Evolutionary conservation across 805 yeast genomes (phyloP).

Genomic region (Saturnispora sekii): DNA sequence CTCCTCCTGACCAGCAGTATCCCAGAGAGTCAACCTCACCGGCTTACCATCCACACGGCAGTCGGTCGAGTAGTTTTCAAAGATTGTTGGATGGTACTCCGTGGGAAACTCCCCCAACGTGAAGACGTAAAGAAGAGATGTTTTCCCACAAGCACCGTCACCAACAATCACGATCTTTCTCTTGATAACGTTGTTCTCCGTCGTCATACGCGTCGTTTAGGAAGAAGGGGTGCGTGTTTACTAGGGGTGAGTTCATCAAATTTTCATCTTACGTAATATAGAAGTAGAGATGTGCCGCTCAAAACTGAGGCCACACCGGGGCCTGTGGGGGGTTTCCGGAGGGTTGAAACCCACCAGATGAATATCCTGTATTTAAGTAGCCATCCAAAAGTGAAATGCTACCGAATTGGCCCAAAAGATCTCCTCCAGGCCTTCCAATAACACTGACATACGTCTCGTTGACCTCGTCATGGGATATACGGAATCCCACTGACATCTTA

Average conservation of each 20-base stretch:
- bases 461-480: slow-evolving; percentile 37
- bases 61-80: slow-evolving; percentile 89
- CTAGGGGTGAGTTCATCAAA: too few species aligned
- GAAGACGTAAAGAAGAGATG: slow-evolving; percentile 82
- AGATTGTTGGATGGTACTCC: slow-evolving; percentile 88
- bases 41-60: slow-evolving; percentile 92
- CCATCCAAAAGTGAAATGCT: too few species aligned
- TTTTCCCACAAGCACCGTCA: slow-evolving; percentile 93
- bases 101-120: slow-evolving; percentile 90
- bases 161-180: slow-evolving; percentile 87
- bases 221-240: too few species aligned
- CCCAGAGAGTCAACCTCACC: slow-evolving; percentile 85
- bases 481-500: slow-evolving; percentile 29
- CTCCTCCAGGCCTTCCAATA: too few species aligned
- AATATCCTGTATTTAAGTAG: too few species aligned
- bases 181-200: slow-evolving; percentile 31
- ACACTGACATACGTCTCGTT: slow-evolving; percentile 26
- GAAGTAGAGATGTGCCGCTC: too few species aligned
- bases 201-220: too few species aligned
- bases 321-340: too few species aligned
- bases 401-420: too few species aligned
- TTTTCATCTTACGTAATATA: too few species aligned
- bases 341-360: too few species aligned
- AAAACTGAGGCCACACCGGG: too few species aligned
- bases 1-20: slow-evolving; percentile 96